These are phyloP conservation scores for Suhomyces sp. DNA, from an alignment of 805 yeast genomes.

Conservation along the genomic window DNA sequence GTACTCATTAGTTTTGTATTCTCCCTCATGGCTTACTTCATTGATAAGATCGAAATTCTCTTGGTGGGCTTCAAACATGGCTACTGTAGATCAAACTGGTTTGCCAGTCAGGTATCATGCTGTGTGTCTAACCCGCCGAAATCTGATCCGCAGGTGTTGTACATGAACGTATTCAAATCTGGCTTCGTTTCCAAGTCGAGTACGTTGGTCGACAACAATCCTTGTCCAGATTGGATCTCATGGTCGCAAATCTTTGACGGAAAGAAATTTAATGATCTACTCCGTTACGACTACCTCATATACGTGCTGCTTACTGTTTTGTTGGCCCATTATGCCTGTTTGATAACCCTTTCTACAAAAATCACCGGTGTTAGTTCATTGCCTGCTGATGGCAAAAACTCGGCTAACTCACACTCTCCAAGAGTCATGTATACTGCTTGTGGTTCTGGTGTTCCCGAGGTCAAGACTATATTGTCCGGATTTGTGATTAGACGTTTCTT, in stretches of 20 bases:
- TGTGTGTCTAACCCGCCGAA: conserved; percentile 20
- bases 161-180: conserved; percentile 18
- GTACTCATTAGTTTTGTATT: conserved; percentile 43
- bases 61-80: conserved; percentile 53
- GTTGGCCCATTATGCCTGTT: conserved; percentile 44
- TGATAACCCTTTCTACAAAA: conserved; percentile 46
- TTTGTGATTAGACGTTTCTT: conserved; percentile 52
- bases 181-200: conserved; percentile 14
- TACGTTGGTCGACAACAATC: not conserved
- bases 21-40: conserved; percentile 48
- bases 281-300: conserved; percentile 31
- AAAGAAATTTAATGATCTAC: conserved; percentile 2
- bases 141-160: not conserved
- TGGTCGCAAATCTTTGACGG: conserved; percentile 38
- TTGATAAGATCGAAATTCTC: conserved; percentile 46
- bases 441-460: conserved; percentile 64
- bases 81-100: conserved; percentile 46
- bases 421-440: conserved; percentile 47
- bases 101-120: conserved; percentile 42
- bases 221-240: conserved; percentile 36
- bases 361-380: conserved; percentile 17
- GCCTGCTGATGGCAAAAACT: not conserved
- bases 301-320: conserved; percentile 36
- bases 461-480: conserved; percentile 57
- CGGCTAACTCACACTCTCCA: conserved; percentile 5